Base-by-base conservation (phyloP, 352 stramenopile genomes). In the Phytophthora pinifolia region DNA sequence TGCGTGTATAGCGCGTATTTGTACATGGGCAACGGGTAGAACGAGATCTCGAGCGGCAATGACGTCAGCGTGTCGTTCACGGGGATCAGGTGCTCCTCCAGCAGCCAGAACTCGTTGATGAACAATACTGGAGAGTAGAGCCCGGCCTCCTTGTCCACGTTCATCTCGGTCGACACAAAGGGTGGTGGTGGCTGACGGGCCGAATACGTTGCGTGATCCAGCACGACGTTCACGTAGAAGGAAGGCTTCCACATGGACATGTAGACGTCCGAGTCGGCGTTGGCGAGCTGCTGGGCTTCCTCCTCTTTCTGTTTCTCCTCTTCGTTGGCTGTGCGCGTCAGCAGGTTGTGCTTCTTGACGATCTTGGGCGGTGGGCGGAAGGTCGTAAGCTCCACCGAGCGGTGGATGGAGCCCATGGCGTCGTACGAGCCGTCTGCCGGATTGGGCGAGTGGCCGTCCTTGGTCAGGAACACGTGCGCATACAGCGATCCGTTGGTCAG, bases 91-190 rank as follows among this genome's bases (percentile, higher is more conserved):
- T 94, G 77, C 22, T 94, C 86, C 36, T 90, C 86, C 12, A 97
- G 76, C 20, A 95, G 59, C 95, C 95, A 98, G 67, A 98, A 98
- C 44, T 98, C 89, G 62, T 97, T 98, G 29, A 91, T 32, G 51
- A 96, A 96, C 9, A 98, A 50, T 33, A 98, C 79, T 0, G 95
- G 94, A 49, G 88, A 76, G 68, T 98, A 98, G 54, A 77, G 49
- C 13, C 78, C 62, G 4, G 67, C 62, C 5, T 77, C 62, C 27
- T 83, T 63, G 46, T 92, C 75, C 10, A 92, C 34, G 6, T 79
- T 36, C 70, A 94, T 76, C 49, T 74, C 71, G 9, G 74, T 71
- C 4, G 64, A 66, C 38, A 93, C 66, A 39, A 94, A 93, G 17
- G 83, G 80, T 33, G 80, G 84, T 2, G 83, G 81, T 31, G 70